Conservation (phyloP, 768 basidiomycete genomes). For the Suillus clintonianus region DNA sequence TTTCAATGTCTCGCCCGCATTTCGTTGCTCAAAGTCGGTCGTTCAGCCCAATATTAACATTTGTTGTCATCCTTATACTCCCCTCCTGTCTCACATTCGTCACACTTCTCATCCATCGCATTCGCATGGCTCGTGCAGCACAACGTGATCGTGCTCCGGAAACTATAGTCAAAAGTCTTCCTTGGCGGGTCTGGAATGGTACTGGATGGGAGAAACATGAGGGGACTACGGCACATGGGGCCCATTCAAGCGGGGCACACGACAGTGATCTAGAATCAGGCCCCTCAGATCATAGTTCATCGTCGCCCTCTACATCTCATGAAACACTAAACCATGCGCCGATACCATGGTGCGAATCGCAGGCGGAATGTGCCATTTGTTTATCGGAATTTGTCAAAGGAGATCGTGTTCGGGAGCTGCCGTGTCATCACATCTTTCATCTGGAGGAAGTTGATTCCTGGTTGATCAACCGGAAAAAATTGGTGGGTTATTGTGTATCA, state of each 20-base stretch:
- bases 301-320: constrained; percentile 26
- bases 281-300: constrained; percentile 15
- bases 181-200: constrained; percentile 84
- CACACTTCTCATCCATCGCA: constrained; percentile 86
- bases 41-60: constrained; percentile 78
- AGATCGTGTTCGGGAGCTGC: constrained; percentile 87
- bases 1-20: constrained; percentile 1
- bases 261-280: constrained; percentile 44
- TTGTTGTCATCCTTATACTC: constrained; percentile 84
- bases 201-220: constrained; percentile 80
- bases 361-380: constrained; percentile 92
- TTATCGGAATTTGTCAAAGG: constrained; percentile 84
- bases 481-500: constrained; percentile 54
- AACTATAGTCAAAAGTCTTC: constrained; percentile 73
- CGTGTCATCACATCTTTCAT: constrained; percentile 96
- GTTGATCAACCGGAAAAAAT: constrained; percentile 90
- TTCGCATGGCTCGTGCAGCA: constrained; percentile 81
- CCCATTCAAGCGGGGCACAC: constrained; percentile 22
- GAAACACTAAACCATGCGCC: constrained; percentile 25
- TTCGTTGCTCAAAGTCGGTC: constrained; percentile 12
- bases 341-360: constrained; percentile 78
- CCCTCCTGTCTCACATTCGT: constrained; percentile 88
- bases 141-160: constrained; percentile 84
- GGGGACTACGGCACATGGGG: constrained; percentile 26
- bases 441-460: constrained; percentile 89